Base-by-base conservation (phyloP, 768 basidiomycete species). In the Tricholoma terreum region DNA sequence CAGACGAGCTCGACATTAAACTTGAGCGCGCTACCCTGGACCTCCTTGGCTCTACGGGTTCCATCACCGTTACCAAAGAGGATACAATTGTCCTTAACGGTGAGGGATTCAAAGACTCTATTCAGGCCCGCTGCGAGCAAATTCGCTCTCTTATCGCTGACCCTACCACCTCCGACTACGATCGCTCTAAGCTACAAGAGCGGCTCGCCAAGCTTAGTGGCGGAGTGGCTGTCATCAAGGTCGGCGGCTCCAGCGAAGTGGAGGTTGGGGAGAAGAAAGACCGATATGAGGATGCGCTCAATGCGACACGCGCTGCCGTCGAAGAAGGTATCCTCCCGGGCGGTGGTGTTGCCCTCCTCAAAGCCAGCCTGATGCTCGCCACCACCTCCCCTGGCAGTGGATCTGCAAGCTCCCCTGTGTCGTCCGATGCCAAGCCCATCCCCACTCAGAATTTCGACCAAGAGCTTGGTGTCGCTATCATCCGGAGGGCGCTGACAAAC, bases 181-280 rank as follows among this genome's bases (percentile, higher is more conserved):
- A 99, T 83, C 83, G 85, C 68, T 87, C 87, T 63, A 98, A 97
- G 78, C 83, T 99, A 51, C 95, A 98, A 72, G 96, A 98, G 71
- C 90, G 96, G 62, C 83, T 99, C 45, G 96, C 96, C 61, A 98
- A 99, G 82, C 81, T 98, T 53, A 85, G 84, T 43, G 96, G 96
- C 45, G 95, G 96, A 74, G 96, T 98, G 48, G 96, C 96, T 14
- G 95, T 98, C 75, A 98, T 98, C 83, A 94, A 93, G 76, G 96
- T 98, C 60, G 96, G 96, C 55, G 96, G 96, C 15, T 77, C 87
- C 21, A 85, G 83, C 52, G 96, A 98, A 73, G 96, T 98, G 52
- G 96, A 98, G 76, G 96, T 98, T 58, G 83, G 95, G 6, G 96
- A 98, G 84, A 98, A 98, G 92, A 97, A 98, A 85, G 96, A 98